Evolutionary conservation across 2,329 filamentous ascomycete species (phyloP).

Genomic region (Alternaria burnsii): DNA sequence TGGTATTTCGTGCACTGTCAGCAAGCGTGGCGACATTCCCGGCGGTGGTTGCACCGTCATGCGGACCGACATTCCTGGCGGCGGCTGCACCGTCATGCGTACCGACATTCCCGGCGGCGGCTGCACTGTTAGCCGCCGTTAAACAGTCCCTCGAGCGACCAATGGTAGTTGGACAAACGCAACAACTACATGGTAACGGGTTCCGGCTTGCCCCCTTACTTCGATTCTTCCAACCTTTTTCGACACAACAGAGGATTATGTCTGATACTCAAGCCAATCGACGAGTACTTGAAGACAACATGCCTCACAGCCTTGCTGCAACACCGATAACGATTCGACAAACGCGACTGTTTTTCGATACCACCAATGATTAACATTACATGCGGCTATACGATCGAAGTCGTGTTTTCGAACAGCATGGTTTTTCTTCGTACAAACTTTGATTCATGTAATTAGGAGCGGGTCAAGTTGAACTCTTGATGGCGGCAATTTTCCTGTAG

Average conservation of each 20-base stretch:
- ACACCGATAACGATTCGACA: background rate
- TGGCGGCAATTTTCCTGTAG: background rate
- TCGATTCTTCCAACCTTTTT: background rate
- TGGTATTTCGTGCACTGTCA: background rate
- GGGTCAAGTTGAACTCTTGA: background rate
- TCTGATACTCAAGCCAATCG: background rate
- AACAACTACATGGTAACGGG: constrained; percentile 1
- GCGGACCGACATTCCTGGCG: background rate
- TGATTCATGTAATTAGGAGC: background rate
- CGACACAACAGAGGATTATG: background rate
- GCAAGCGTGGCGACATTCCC: background rate
- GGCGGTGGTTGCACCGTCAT: background rate
- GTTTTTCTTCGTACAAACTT: background rate
- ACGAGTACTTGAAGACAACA: background rate
- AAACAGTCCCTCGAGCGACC: background rate
- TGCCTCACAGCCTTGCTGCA: background rate
- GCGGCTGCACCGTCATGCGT: constrained; percentile 18
- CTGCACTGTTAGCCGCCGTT: constrained; percentile 3
- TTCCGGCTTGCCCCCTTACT: background rate
- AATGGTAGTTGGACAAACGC: background rate
- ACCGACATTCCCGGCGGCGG: background rate
- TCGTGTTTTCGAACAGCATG: background rate
- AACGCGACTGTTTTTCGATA: constrained; percentile 1
- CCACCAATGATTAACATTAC: background rate
- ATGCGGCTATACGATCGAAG: background rate